Conservation (phyloP, 306 rosid genomes). For the Trifolium pratense region DNA sequence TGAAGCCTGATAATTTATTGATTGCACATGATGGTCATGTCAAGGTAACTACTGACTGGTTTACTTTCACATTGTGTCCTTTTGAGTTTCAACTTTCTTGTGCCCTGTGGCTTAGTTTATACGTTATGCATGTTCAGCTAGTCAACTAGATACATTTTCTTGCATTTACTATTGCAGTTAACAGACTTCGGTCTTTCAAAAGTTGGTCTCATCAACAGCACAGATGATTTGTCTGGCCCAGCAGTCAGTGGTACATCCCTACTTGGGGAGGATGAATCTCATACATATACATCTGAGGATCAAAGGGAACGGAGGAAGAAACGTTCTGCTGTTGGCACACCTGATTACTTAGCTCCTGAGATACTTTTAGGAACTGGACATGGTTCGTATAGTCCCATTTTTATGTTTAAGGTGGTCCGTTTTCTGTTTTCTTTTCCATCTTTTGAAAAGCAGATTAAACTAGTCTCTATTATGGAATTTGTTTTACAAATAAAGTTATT, state of each 20-base stretch:
- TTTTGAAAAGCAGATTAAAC: slow-evolving; percentile 31
- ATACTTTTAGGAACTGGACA: slow-evolving; percentile 99
- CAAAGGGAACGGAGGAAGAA: slow-evolving; percentile 86
- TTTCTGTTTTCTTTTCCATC: slow-evolving; percentile 44
- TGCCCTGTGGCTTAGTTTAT: not conserved
- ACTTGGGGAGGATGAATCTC: slow-evolving; percentile 76
- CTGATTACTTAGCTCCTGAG: slow-evolving; percentile 99
- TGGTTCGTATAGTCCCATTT: slow-evolving; percentile 77
- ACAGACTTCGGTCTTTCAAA: slow-evolving; percentile 98
- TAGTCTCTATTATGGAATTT: slow-evolving; percentile 24
- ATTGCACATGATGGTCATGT: slow-evolving; percentile 98
- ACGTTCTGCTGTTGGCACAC: slow-evolving; percentile 99
- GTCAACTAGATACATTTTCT: slow-evolving; percentile 14
- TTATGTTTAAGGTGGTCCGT: slow-evolving; percentile 61
- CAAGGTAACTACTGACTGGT: slow-evolving; percentile 65
- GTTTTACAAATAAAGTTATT: slow-evolving; percentile 16
- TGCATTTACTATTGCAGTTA: slow-evolving; percentile 60
- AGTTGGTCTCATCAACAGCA: slow-evolving; percentile 99
- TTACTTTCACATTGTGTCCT: slow-evolving; percentile 1
- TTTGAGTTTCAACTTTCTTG: slow-evolving; percentile 31
- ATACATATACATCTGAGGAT: slow-evolving; percentile 66
- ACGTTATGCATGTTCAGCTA: not conserved
- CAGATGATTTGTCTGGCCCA: slow-evolving; percentile 97
- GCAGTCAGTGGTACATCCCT: slow-evolving; percentile 83
- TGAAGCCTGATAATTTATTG: slow-evolving; percentile 96